Evolutionary conservation across 2,329 filamentous ascomycete genomes (phyloP).

Genomic region (Colletotrichum tropicale): DNA sequence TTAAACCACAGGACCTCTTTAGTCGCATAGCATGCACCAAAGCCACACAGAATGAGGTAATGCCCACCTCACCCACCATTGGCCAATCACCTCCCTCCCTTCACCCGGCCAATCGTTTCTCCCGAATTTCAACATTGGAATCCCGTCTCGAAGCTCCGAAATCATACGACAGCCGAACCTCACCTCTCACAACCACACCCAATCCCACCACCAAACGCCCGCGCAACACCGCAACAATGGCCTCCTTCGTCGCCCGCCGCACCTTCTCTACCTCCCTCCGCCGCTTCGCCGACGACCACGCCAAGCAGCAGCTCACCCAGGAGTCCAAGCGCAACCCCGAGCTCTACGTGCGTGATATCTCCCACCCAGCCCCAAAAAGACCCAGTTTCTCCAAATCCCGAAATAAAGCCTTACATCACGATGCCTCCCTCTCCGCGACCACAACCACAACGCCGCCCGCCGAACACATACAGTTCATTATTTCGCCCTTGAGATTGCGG

Average conservation of each 20-base stretch:
- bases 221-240: slow-evolving; percentile 48
- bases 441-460: not conserved
- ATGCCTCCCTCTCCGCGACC: not conserved
- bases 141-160: slow-evolving; percentile 14
- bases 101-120: slow-evolving; percentile 22
- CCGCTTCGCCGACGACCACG: slow-evolving; percentile 45
- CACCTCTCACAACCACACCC: slow-evolving; percentile 8
- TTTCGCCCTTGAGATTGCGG: not conserved
- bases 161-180: slow-evolving; percentile 21
- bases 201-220: slow-evolving; percentile 17
- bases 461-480: not conserved
- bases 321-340: slow-evolving; percentile 62
- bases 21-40: not conserved
- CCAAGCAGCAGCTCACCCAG: slow-evolving; percentile 56
- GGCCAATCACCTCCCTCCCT: slow-evolving; percentile 9
- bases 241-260: slow-evolving; percentile 60
- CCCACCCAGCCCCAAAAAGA: not conserved
- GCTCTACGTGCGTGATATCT: slow-evolving; percentile 44
- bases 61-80: slow-evolving; percentile 8
- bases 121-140: slow-evolving; percentile 18
- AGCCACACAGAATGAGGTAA: slow-evolving; percentile 14
- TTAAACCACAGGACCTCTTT: not conserved
- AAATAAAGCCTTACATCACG: not conserved
- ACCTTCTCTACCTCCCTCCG: slow-evolving; percentile 60
- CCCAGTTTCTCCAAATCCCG: not conserved